These are phyloP conservation scores for Euphrasia arctica DNA, from an alignment of 305 asterid species.

Conservation along the genomic window DNA sequence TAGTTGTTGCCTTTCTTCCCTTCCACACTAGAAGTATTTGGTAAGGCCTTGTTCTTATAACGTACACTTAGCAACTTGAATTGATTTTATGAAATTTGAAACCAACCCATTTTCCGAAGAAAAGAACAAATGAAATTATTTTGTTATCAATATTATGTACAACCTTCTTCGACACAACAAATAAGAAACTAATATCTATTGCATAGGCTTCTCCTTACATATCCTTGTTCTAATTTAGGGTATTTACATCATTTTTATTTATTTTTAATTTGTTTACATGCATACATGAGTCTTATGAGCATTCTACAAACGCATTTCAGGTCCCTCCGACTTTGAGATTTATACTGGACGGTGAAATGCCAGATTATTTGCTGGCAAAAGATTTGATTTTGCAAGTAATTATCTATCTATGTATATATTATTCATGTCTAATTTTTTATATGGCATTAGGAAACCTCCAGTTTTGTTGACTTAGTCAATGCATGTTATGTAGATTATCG, in stretches of 20 bases:
- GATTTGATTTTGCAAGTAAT: constrained; percentile 97
- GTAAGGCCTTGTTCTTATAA: constrained; percentile 38
- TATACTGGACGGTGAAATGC: constrained; percentile 98
- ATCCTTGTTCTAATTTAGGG: too few species aligned
- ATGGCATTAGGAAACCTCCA: constrained; percentile 6
- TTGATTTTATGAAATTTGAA: not conserved
- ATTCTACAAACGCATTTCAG: constrained; percentile 39
- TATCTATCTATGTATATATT: not conserved
- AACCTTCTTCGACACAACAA: not conserved
- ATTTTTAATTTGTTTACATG: not conserved
- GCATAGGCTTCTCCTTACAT: too few species aligned
- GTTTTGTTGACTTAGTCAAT: constrained; percentile 26
- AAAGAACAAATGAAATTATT: not conserved
- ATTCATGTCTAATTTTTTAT: not conserved
- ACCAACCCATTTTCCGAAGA: not conserved
- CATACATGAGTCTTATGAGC: constrained; percentile 7
- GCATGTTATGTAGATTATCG: constrained; percentile 64
- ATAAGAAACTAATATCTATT: too few species aligned
- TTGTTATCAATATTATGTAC: not conserved
- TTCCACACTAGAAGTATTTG: constrained; percentile 32
- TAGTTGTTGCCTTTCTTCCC: not conserved
- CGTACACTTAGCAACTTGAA: constrained; percentile 80
- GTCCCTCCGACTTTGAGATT: constrained; percentile 96
- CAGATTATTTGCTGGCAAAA: constrained; percentile 89
- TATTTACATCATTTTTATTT: not conserved